phyloP scores from a whole-genome alignment of 495 filamentous ascomycete species.

The Barbatosphaeria neglecta region DNA sequence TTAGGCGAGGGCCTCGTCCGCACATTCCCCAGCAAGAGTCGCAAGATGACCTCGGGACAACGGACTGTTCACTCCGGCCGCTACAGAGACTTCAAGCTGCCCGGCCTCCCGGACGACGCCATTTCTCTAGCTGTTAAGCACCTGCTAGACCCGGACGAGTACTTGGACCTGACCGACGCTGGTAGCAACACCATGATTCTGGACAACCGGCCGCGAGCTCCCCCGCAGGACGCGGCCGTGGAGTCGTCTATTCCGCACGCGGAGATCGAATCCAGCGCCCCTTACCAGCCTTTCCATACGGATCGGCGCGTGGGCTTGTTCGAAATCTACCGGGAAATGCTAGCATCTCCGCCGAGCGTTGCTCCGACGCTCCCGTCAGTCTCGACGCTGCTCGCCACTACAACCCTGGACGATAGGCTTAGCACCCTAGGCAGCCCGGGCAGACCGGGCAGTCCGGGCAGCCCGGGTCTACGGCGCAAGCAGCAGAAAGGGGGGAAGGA shows the following conservation, averaged over 20 bases:
- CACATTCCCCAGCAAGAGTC: slow-evolving; percentile 52
- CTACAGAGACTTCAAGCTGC: slow-evolving; percentile 55
- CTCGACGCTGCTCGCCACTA: slow-evolving; percentile 16
- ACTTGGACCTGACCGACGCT: slow-evolving; percentile 36
- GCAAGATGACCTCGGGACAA: slow-evolving; percentile 22
- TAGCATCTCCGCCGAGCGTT: slow-evolving; percentile 1
- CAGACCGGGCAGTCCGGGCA: too few species aligned
- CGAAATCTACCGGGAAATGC: slow-evolving; percentile 32
- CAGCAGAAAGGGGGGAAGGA: slow-evolving; percentile 7
- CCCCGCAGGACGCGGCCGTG: slow-evolving; percentile 19
- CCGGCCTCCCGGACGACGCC: slow-evolving; percentile 39
- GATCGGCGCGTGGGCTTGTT: slow-evolving; percentile 66
- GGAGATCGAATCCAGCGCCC: slow-evolving; percentile 85
- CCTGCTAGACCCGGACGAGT: slow-evolving; percentile 35
- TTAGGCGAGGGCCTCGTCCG: slow-evolving; percentile 50
- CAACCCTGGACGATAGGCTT: slow-evolving; percentile 15
- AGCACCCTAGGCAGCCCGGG: too few species aligned
- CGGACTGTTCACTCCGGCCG: slow-evolving; percentile 33
- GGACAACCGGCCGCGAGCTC: slow-evolving; percentile 17
- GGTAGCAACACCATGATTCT: slow-evolving; percentile 30
- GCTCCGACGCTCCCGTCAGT: slow-evolving; percentile 10
- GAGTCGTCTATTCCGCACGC: slow-evolving; percentile 63
- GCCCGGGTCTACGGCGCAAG: slow-evolving; percentile 5
- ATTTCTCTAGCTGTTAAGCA: slow-evolving; percentile 30
- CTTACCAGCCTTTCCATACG: slow-evolving; percentile 85